A percentile compares a stretch with the other conserved stretches of the same genome.
Evolutionary conservation across 768 basidiomycete genomes (phyloP).

Genomic region (Pulveroboletus frians): DNA sequence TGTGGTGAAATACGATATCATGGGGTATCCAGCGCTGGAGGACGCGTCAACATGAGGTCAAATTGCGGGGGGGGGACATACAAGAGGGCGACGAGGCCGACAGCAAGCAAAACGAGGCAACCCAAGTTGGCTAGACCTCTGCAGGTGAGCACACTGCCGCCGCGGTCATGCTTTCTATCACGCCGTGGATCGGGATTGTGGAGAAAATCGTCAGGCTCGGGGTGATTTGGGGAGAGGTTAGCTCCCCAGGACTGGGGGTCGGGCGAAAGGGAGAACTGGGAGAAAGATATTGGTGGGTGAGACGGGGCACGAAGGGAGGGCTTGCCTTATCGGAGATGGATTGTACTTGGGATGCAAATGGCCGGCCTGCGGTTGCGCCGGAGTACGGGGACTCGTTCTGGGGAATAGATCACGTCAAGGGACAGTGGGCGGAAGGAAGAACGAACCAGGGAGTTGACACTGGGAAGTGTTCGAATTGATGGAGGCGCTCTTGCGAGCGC

Average conservation of each 20-base stretch:
- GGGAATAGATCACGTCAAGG: neutral
- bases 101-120: conserved; percentile 52
- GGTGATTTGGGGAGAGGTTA: conserved; percentile 50
- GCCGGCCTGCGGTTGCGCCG: conserved; percentile 30
- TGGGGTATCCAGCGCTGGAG: conserved; percentile 56
- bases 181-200: conserved; percentile 69
- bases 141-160: conserved; percentile 57
- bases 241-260: conserved; percentile 73
- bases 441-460: conserved; percentile 40
- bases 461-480: conserved; percentile 35
- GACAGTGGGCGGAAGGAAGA: neutral
- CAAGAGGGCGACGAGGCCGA: conserved; percentile 57
- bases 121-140: conserved; percentile 71
- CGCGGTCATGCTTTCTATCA: conserved; percentile 49
- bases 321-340: conserved; percentile 60
- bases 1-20: conserved; percentile 52
- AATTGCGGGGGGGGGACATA: conserved; percentile 28
- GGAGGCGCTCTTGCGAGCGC: conserved; percentile 38
- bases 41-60: neutral
- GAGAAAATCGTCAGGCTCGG: conserved; percentile 65
- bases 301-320: neutral
- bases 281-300: neutral
- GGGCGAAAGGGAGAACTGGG: conserved; percentile 66
- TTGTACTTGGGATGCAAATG: conserved; percentile 24
- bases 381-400: conserved; percentile 41